phyloP scores from a whole-genome alignment of 768 basidiomycete species.

The Pisolithus orientalis region DNA sequence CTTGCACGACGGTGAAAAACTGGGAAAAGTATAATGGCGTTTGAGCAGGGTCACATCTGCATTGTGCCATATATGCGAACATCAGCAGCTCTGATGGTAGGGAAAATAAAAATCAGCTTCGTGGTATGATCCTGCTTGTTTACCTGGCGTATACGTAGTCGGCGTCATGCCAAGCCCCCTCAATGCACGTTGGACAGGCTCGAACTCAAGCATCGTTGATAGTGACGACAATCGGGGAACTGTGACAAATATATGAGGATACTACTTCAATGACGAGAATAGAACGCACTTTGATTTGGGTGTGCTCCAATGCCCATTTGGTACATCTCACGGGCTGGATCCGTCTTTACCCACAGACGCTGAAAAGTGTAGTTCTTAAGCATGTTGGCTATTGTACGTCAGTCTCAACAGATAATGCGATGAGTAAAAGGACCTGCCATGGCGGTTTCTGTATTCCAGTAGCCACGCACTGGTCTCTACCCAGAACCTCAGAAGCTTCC shows the following conservation, averaged over 20 bases:
- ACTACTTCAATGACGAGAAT: neutral
- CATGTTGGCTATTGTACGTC: slow-evolving; percentile 33
- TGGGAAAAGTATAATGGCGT: slow-evolving; percentile 61
- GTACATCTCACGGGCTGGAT: slow-evolving; percentile 63
- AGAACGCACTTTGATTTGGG: slow-evolving; percentile 61
- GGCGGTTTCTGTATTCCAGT: slow-evolving; percentile 44
- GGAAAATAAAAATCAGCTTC: slow-evolving; percentile 3
- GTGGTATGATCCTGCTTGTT: slow-evolving; percentile 5
- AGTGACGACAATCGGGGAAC: slow-evolving; percentile 52
- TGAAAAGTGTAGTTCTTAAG: slow-evolving; percentile 39
- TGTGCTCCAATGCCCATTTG: slow-evolving; percentile 71
- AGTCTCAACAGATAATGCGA: slow-evolving; percentile 6
- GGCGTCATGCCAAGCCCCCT: slow-evolving; percentile 58
- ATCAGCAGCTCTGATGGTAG: slow-evolving; percentile 50
- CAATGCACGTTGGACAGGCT: slow-evolving; percentile 36
- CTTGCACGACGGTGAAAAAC: slow-evolving; percentile 44
- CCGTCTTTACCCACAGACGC: slow-evolving; percentile 44
- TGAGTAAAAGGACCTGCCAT: slow-evolving; percentile 30
- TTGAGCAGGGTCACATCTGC: slow-evolving; percentile 66
- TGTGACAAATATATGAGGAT: slow-evolving; percentile 17
- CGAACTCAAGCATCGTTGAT: slow-evolving; percentile 34
- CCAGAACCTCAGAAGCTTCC: slow-evolving; percentile 73
- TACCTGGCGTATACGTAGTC: slow-evolving; percentile 60
- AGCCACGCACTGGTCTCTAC: slow-evolving; percentile 68
- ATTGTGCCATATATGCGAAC: slow-evolving; percentile 79